Base-by-base conservation (phyloP, 345 rosid species). In the Erysimum cheiranthoides region DNA sequence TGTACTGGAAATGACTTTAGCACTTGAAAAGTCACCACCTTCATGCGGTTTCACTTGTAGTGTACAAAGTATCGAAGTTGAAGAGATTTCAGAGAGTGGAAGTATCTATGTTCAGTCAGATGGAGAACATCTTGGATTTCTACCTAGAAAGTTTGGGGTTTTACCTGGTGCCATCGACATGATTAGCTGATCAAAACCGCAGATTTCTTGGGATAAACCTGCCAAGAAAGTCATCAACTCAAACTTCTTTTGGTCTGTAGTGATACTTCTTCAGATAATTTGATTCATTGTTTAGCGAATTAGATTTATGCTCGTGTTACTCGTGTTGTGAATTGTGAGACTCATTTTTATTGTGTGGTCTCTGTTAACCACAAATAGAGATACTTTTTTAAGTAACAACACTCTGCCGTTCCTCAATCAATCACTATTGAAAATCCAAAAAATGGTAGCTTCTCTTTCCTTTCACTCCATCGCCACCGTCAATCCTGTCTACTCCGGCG, bases 121-220 rank as follows among this genome's bases (percentile, higher is more conserved):
- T 71, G 99, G 99, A 50, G 98, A 95, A 63, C 80, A 88, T 79
- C 79, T 95, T 67, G 99, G 99, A 31, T 90, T 86, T 69, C 92
- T 92, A 68, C 99, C 98, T 27, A 72, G 90, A 84, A 92, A 87
- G 85, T 84, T 95, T 40, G 69, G 71, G 58, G 72, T 95, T 58
- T 68, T 92, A 71, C 94, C 99, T 45, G 83, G 86, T 63, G 91
- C 84, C 16, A 82, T 95, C 18, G 86, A 90, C 77, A 85, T 95
- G 92, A 86, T 95, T 43, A 58, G 65, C 87, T 94, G 82, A 89
- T 77, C 46, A 53, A 18, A 47, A 47, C 18, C 52, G 11, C 32
- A 34, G 13, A 21, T 9, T 50, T 10, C 28, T 18, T 18, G 30
- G 56, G 56, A 50, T 18, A 46, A 50, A 38, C 30, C 4, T 11